A percentile compares a stretch with the other conserved stretches of the same genome.
These are phyloP conservation scores for Chrysosporium queenslandicum DNA, from an alignment of 2,329 filamentous ascomycete genomes.

Conservation along the genomic window DNA sequence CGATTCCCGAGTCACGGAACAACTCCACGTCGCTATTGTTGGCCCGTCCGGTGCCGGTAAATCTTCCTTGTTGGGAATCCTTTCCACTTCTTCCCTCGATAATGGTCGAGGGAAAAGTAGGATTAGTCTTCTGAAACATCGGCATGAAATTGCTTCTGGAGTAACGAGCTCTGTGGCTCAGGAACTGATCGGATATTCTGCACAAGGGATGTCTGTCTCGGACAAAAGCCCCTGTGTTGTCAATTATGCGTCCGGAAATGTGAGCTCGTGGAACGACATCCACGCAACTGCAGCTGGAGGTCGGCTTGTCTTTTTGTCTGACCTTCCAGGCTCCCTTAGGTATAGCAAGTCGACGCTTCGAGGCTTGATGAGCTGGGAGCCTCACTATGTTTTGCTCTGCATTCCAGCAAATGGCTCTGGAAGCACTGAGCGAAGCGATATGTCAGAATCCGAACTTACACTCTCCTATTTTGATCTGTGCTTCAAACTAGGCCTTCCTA, in stretches of 20 bases:
- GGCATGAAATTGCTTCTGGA: constrained; percentile 84
- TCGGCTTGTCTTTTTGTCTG: constrained; percentile 76
- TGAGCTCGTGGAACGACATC: constrained; percentile 90
- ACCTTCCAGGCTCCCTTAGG: constrained; percentile 82
- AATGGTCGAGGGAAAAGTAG: constrained; percentile 87
- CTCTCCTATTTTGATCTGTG: constrained; percentile 77
- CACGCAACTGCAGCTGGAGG: constrained; percentile 67
- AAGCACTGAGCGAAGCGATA: constrained; percentile 32
- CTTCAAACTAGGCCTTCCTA: constrained; percentile 64
- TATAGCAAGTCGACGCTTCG: constrained; percentile 82
- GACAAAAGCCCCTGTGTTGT: constrained; percentile 44
- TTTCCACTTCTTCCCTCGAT: constrained; percentile 79
- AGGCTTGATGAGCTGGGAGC: constrained; percentile 88
- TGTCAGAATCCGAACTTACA: constrained; percentile 56
- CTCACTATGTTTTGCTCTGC: constrained; percentile 85
- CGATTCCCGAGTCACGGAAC: constrained; percentile 26
- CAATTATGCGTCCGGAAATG: constrained; percentile 77
- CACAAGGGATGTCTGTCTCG: constrained; percentile 13
- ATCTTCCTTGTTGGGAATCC: constrained; percentile 75
- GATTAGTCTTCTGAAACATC: constrained; percentile 78
- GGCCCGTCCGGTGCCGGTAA: constrained; percentile 89
- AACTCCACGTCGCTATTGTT: constrained; percentile 66
- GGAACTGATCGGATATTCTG: constrained; percentile 73
- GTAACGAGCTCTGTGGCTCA: constrained; percentile 91
- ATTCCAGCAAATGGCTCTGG: constrained; percentile 64